Evolutionary conservation across 345 rosid genomes (phyloP), one percentile per base, ranked within the genome.

Genomic region (Lepidium didymum): DNA sequence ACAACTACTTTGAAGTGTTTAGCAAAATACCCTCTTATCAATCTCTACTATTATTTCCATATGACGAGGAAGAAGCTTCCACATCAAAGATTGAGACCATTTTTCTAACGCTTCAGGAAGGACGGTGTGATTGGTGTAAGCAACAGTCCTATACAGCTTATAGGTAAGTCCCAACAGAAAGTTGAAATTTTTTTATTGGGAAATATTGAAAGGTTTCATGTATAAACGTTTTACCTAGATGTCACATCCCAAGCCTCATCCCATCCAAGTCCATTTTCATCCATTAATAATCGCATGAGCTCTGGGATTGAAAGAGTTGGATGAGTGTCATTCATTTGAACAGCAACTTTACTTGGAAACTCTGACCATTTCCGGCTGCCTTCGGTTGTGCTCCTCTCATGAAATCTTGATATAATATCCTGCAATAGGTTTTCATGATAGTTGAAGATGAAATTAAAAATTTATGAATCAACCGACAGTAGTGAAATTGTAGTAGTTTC

Each of bases 1-100:
- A 43, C 1, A 72, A 43, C 14, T 38, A 14, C 27, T 40, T n/a
- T n/a, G 13, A 54, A 53, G 33, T 63, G 56, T 21, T 60, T 21
- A 29, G 57, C 18, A 45, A 36, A 46, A 51, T 86, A 90, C 98
- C 86, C 97, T 83, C 70, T 78, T 93, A 74, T 93, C 92, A 61
- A 90, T 88, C 76, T 93, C 98, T 75, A 81, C 89, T 77, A 90
- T 90, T 77, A 93, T 93, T 77, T 93, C 98, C 97, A 93, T 88
- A 74, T 90, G 98, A 66, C 98, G 98, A 78, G 98, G 98, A 78
- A 93, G 96, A 77, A 93, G 94, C 81, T 93, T 93, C 96, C 92
- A 69, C 96, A 88, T 84, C 57, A 93, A 85, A 57, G 86, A 38
- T 76, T 93, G 96, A 57, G 97, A 88, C 98, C 98, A 93, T 77